Base-by-base conservation (phyloP, 108 stramenopile genomes). In the Cyclostephanos tholiformis region DNA sequence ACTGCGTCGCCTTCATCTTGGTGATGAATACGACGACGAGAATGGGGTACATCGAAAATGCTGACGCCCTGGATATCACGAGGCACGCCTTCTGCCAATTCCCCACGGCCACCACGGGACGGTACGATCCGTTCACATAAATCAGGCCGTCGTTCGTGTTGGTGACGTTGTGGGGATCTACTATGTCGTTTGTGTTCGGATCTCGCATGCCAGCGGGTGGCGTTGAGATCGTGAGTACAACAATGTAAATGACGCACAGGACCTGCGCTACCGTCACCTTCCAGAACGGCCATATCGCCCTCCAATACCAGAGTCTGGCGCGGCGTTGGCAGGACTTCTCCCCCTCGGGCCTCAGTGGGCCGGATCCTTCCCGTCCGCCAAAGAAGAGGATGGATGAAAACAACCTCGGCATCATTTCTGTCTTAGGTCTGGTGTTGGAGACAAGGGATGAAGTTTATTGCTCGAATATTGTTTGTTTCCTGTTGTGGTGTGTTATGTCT, bases 31-130 rank as follows among this genome's bases (percentile, higher is more conserved):
- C 78, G 13, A 80, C 20, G 6, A 84, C 69, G 1, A 84, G 50
- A 20, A 74, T 62, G 4, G 80, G 80, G 60, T 82, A 82, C 75
- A 82, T 82, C 50, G 72, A 77, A 57, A 75, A 82, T 13, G 82
- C 82, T n/a, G 71, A 76, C 32, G 72, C 35, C 35, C 82, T 63
- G 22, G 82, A 70, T 25, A 82, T 60, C 3, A 49, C 76, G 22
- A 82, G 27, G 35, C 75, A 82, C 25, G 43, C 62, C 16, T 61
- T 57, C 27, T 70, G 69, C 59, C 58, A 69, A 35, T 12, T 12
- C 1, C 56, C 57, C 32, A 58, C 9, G 1, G 64, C 64, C 17
- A 65, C 64, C 41, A 65, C 64, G 9, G 64, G 64, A 43, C 64
- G 64, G 29, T 51, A 65, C 16, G 25, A 20, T 27, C 38, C 64